Conservation (phyloP, 2,329 filamentous ascomycete genomes). For the Scleromitrula shiraiana region DNA sequence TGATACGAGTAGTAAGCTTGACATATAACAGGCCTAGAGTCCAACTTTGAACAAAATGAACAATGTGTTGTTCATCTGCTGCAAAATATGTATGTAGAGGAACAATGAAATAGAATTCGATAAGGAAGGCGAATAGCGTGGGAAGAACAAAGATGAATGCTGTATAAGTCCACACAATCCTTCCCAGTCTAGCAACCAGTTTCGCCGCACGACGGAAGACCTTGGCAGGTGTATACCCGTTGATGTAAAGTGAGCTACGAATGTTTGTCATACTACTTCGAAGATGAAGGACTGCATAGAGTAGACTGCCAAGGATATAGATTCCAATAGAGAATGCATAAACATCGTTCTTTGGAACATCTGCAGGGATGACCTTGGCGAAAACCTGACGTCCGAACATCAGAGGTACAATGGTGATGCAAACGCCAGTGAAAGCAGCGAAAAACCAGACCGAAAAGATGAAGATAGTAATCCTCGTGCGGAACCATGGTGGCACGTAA, state of each 20-base stretch:
- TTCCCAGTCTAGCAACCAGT: slow-evolving; percentile 21
- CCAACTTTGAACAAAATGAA: slow-evolving; percentile 90
- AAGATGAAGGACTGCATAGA: slow-evolving; percentile 53
- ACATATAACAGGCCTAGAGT: slow-evolving; percentile 86
- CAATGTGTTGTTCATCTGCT: slow-evolving; percentile 49
- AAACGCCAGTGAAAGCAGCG: slow-evolving; percentile 77
- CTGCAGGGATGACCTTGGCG: slow-evolving; percentile 59
- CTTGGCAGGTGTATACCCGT: slow-evolving; percentile 24
- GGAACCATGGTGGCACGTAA: slow-evolving; percentile 81
- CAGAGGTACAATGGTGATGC: slow-evolving; percentile 78
- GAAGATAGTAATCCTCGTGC: slow-evolving; percentile 71
- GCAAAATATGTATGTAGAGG: slow-evolving; percentile 46
- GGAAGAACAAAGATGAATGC: slow-evolving; percentile 75
- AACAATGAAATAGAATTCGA: slow-evolving; percentile 83
- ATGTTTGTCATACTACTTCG: slow-evolving; percentile 30
- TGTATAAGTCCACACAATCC: slow-evolving; percentile 65
- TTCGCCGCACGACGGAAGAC: slow-evolving; percentile 17
- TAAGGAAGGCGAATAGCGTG: slow-evolving; percentile 65
- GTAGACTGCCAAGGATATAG: slow-evolving; percentile 64
- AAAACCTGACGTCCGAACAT: slow-evolving; percentile 77
- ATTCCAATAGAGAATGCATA: slow-evolving; percentile 92
- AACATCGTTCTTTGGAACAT: slow-evolving; percentile 81
- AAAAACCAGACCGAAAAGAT: slow-evolving; percentile 90
- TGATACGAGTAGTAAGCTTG: slow-evolving; percentile 65
- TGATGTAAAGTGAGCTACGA: slow-evolving; percentile 23